A percentile compares a stretch with the other conserved stretches of the same genome.
Evolutionary conservation across 2,329 filamentous ascomycete genomes (phyloP).

Genomic region (Metarhizium brunneum): DNA sequence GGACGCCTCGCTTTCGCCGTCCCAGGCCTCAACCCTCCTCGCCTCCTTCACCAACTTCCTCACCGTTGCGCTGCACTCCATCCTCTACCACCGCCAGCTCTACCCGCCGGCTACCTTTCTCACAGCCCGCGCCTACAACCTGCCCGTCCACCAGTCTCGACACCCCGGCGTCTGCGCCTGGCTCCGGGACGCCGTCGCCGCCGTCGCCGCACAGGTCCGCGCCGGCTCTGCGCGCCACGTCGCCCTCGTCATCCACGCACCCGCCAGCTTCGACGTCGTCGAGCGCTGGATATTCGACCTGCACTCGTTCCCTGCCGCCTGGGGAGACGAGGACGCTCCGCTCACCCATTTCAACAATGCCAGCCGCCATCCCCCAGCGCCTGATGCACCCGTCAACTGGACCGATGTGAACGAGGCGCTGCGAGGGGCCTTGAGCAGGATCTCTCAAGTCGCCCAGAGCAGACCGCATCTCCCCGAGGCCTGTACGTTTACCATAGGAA

Average conservation of each 20-base stretch:
- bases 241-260: constrained; percentile 37
- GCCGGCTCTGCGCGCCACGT: constrained; percentile 39
- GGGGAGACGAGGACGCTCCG: constrained; percentile 5
- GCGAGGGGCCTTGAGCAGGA: constrained; percentile 53
- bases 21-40: constrained; percentile 41
- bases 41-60: constrained; percentile 70
- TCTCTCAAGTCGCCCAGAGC: constrained; percentile 50
- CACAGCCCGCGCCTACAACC: constrained; percentile 71
- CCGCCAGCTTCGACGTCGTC: constrained; percentile 31
- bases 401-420: constrained; percentile 63
- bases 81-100: constrained; percentile 72
- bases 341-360: no score
- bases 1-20: constrained; percentile 19
- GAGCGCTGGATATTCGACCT: constrained; percentile 57
- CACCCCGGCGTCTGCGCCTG: constrained; percentile 81
- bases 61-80: constrained; percentile 72
- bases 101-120: constrained; percentile 75
- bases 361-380: constrained; percentile 16
- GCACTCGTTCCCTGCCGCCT: constrained; percentile 33
- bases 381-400: constrained; percentile 33
- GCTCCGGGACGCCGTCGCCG: constrained; percentile 71
- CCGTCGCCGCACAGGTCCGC: constrained; percentile 61
- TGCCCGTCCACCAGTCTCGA: constrained; percentile 74
- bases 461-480: constrained; percentile 49
- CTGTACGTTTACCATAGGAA: constrained; percentile 67